Base-by-base conservation (phyloP, 1,284 basidiomycete species). In the Phellinidium pouzarii region DNA sequence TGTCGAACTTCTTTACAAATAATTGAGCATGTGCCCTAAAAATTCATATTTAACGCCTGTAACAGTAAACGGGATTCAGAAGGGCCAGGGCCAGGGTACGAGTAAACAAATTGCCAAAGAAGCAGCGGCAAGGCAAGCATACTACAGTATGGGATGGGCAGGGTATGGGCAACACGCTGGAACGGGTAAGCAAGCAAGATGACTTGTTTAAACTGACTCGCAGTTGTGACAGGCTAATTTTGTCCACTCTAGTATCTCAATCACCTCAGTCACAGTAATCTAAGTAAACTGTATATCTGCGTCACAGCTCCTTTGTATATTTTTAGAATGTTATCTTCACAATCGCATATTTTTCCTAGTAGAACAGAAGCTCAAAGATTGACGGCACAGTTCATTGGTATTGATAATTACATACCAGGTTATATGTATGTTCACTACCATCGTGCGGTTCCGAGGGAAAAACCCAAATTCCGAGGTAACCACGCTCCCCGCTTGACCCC, bases 81-180 rank as follows among this genome's bases (percentile, higher is more conserved):
- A 55, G 27, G 62, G 60, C 11, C 37, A 49, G 40, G 62, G 62
- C 5, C 26, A 44, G 22, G 62, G 57, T 27, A 52, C 47, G 11
- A 59, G 52, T 27, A 63, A 63, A 49, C 61, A 61, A 49, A 47
- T 57, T 8, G 61, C 62, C 7, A 63, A 63, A 50, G 62, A 63
- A 41, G 59, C 58, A 34, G 62, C 62, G 31, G 60, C 62, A 14
- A 59, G 53, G 41, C 44, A 58, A 43, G 61, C 61, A 11, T 62
- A 50, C 49, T 53, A 29, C 34, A 44, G 41, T 8, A 44, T 62
- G 44, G 54, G 55, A 8, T 59, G 54, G 54, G 37, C 3, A 23
- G 42, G 22, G 4, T 54, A 50, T 27, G 48, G 53, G 12, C 19
- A 37, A 17, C 11, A 44, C 22, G 20, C 43, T 6, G 22, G 43